phyloP scores from a whole-genome alignment of 306 rosid species.

The Gillenia trifoliata region DNA sequence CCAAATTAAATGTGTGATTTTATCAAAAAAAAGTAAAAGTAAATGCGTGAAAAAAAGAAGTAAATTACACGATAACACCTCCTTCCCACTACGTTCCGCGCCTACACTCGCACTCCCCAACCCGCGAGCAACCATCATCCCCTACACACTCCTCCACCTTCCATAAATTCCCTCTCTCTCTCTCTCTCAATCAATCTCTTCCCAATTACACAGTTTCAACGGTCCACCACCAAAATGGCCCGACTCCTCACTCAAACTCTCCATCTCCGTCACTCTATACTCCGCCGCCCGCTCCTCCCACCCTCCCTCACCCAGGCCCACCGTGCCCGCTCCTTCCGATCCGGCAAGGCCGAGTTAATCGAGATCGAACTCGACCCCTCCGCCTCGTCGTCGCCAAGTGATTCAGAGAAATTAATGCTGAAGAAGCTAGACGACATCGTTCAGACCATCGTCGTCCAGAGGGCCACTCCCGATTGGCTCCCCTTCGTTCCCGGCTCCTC shows the following conservation, averaged over 20 bases:
- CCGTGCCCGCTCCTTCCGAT: constrained; percentile 31
- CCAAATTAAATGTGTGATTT: too few species aligned
- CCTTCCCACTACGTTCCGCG: too few species aligned
- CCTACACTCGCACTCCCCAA: background rate
- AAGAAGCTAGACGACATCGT: constrained; percentile 66
- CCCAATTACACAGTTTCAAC: background rate
- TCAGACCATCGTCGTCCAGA: constrained; percentile 49
- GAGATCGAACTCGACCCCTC: constrained; percentile 47
- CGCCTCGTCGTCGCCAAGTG: constrained; percentile 19
- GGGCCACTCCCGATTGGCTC: constrained; percentile 70
- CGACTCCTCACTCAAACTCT: constrained; percentile 29
- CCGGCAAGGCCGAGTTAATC: constrained; percentile 31
- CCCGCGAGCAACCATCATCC: background rate
- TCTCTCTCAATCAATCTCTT: background rate
- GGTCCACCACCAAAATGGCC: constrained; percentile 28
- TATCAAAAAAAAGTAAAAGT: too few species aligned
- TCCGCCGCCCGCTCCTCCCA: background rate
- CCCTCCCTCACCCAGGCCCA: background rate
- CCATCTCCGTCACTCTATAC: constrained; percentile 14
- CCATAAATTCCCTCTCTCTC: background rate
- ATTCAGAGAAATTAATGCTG: constrained; percentile 40
- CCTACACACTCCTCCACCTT: background rate
- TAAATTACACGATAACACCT: too few species aligned
- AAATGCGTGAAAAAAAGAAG: too few species aligned
- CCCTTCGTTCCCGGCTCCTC: constrained; percentile 86